Evolutionary conservation across 805 yeast species (phyloP).

Genomic region (Lipomyces chichibuensis): DNA sequence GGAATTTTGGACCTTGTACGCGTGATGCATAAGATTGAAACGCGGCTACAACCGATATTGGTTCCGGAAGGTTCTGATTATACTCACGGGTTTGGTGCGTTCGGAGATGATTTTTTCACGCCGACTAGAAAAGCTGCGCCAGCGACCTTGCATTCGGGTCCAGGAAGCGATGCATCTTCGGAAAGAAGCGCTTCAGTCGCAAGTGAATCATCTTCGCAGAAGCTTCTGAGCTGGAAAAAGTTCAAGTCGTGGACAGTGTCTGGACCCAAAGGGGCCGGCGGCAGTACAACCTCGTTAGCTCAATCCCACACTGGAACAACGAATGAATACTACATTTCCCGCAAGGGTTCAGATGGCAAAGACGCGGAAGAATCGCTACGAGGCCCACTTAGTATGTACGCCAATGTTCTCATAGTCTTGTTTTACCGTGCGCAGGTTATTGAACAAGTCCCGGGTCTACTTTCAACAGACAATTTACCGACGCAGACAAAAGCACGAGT

Average conservation of each 20-base stretch:
- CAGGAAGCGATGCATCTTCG: not conserved
- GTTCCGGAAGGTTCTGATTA: not conserved
- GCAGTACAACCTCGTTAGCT: not conserved
- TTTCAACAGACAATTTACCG: not conserved
- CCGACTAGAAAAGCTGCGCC: not conserved
- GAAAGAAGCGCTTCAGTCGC: not conserved
- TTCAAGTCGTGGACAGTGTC: not conserved
- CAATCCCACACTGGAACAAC: not conserved
- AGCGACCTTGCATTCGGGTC: not conserved
- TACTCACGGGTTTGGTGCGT: not conserved
- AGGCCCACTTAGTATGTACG: constrained; percentile 17
- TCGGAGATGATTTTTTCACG: not conserved
- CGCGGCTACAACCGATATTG: not conserved
- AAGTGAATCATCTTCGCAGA: not conserved
- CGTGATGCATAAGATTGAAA: constrained; percentile 12
- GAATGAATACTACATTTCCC: not conserved
- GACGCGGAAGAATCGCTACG: constrained; percentile 15
- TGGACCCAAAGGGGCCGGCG: not conserved
- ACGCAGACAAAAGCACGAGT: not conserved
- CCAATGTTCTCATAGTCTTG: constrained; percentile 13
- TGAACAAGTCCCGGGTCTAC: constrained; percentile 1
- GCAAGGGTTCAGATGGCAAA: constrained; percentile 1
- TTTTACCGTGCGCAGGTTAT: constrained; percentile 15
- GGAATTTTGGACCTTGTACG: constrained; percentile 8
- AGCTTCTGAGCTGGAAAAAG: not conserved